Evolutionary conservation across 164 flowering plant genomes (phyloP).

Genomic region (Annona squamosa): DNA sequence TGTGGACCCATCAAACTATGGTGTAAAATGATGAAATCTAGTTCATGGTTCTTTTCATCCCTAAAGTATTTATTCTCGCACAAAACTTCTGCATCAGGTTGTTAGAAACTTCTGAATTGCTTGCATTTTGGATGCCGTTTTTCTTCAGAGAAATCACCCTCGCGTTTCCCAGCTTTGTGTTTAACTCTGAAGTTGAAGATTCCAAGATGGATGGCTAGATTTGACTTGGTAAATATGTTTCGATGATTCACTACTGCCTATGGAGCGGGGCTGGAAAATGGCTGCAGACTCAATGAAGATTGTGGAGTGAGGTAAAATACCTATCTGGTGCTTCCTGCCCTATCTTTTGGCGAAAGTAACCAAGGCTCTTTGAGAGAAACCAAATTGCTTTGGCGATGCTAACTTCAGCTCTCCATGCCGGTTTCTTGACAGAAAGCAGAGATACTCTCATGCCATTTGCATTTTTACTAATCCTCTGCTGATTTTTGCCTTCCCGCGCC

Average conservation of each 20-base stretch:
- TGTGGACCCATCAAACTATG: background rate
- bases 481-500: background rate
- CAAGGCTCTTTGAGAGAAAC: too few species aligned
- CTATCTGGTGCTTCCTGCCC: too few species aligned
- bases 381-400: background rate
- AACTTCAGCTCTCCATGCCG: background rate
- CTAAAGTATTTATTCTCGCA: background rate
- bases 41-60: background rate
- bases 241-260: background rate
- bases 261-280: too few species aligned
- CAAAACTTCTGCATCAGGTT: background rate
- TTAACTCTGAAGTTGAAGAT: conserved; percentile 61
- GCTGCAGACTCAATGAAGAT: too few species aligned
- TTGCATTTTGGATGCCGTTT: background rate
- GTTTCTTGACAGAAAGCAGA: background rate
- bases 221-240: background rate
- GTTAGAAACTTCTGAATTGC: background rate
- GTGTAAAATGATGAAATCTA: background rate
- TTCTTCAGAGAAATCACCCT: conserved; percentile 65
- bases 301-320: too few species aligned
- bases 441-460: background rate
- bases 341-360: too few species aligned
- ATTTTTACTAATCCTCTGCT: background rate
- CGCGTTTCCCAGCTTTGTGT: conserved; percentile 84
- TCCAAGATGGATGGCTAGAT: background rate